Evolutionary conservation across 768 basidiomycete genomes (phyloP).

Genomic region (Cystobasidium ongulense): DNA sequence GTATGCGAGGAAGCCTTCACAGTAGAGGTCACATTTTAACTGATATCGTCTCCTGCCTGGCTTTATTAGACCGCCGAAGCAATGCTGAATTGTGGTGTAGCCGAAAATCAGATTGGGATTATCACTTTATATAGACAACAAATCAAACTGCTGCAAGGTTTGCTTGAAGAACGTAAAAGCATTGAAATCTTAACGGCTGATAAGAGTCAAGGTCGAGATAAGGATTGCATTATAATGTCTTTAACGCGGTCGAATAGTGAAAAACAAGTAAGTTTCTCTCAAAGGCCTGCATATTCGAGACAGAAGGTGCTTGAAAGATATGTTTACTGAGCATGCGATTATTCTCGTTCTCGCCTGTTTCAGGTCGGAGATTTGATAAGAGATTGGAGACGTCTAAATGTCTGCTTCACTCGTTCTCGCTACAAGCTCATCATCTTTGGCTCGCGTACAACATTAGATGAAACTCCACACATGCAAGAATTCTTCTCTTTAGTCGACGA

Average conservation of each 20-base stretch:
- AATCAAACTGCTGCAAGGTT: conserved; percentile 71
- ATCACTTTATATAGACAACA: conserved; percentile 93
- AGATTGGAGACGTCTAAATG: conserved; percentile 95
- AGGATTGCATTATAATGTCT: conserved; percentile 86
- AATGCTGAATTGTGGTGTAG: conserved; percentile 59
- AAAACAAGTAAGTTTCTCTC: conserved; percentile 55
- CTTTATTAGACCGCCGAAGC: conserved; percentile 57
- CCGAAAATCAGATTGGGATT: conserved; percentile 66
- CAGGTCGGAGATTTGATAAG: conserved; percentile 86
- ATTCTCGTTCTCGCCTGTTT: background rate
- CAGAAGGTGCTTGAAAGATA: background rate
- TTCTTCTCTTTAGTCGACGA: conserved; percentile 72
- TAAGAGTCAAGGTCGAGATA: conserved; percentile 45
- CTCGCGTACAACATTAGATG: conserved; percentile 62
- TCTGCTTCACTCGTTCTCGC: conserved; percentile 86
- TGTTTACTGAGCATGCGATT: too few species aligned
- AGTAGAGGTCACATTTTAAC: background rate
- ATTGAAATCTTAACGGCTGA: conserved; percentile 47
- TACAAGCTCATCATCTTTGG: conserved; percentile 86
- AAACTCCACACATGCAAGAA: conserved; percentile 54
- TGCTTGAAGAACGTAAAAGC: conserved; percentile 53
- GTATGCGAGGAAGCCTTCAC: conserved; percentile 38
- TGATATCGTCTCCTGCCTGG: background rate
- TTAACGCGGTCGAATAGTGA: conserved; percentile 79
- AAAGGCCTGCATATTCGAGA: background rate